Percentiles rank a stretch among this genome's conserved stretches.
Evolutionary conservation across 345 rosid genomes (phyloP).

Genomic region (Corchorus capsularis): DNA sequence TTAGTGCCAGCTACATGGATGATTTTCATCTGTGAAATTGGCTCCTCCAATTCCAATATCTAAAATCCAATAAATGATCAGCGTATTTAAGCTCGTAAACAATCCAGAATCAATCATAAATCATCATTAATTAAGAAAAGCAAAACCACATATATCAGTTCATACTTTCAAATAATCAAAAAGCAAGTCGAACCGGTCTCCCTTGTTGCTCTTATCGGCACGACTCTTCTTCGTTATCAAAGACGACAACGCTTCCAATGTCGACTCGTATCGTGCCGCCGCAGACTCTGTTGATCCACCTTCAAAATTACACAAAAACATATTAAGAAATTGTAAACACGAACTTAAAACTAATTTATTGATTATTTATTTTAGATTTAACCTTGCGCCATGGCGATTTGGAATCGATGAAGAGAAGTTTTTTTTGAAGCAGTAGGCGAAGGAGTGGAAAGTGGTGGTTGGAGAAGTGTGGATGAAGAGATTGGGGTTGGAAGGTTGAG

Average conservation of each 20-base stretch:
- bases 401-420: neutral
- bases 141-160: neutral
- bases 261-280: constrained; percentile 49
- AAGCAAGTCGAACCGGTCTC: constrained; percentile 73
- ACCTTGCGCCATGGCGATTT: neutral
- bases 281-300: constrained; percentile 29
- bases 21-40: constrained; percentile 70
- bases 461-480: neutral
- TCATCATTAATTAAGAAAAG: neutral
- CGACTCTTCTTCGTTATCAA: constrained; percentile 78
- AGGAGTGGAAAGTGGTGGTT: neutral
- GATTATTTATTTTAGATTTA: neutral
- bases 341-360: neutral
- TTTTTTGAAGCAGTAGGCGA: neutral
- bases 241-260: constrained; percentile 83
- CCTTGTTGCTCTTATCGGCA: constrained; percentile 64
- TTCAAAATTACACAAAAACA: constrained; percentile 17
- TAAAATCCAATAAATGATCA: constrained; percentile 27
- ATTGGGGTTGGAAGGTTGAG: constrained; percentile 11
- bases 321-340: neutral
- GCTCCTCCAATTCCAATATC: constrained; percentile 80
- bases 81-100: neutral
- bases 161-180: constrained; percentile 73
- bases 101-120: neutral
- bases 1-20: constrained; percentile 98